Evolutionary conservation across 2,329 filamentous ascomycete species (phyloP).

Genomic region (Scytalidium lignicola): DNA sequence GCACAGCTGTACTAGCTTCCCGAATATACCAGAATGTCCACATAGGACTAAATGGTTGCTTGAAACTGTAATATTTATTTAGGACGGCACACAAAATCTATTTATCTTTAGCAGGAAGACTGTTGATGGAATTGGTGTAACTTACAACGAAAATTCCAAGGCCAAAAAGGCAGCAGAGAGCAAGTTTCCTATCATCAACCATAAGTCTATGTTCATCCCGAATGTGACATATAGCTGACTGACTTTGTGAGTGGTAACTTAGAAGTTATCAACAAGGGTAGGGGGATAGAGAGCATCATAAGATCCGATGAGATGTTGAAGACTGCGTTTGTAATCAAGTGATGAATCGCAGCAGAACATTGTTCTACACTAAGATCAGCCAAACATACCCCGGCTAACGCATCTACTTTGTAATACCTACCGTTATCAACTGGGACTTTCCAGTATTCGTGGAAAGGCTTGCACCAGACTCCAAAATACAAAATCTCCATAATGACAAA

Average conservation of each 20-base stretch:
- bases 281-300: slow-evolving; percentile 52
- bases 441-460: slow-evolving; percentile 53
- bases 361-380: slow-evolving; percentile 34
- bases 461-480: slow-evolving; percentile 48
- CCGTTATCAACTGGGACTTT: slow-evolving; percentile 46
- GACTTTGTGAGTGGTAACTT: slow-evolving; percentile 33
- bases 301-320: slow-evolving; percentile 58
- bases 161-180: slow-evolving; percentile 42
- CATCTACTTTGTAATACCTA: slow-evolving; percentile 21
- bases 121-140: slow-evolving; percentile 1
- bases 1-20: slow-evolving; percentile 47
- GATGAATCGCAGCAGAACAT: slow-evolving; percentile 51
- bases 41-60: slow-evolving; percentile 26
- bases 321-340: slow-evolving; percentile 52
- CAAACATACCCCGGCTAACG: neutral
- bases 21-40: slow-evolving; percentile 45
- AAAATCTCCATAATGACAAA: slow-evolving; percentile 47
- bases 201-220: slow-evolving; percentile 27
- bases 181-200: slow-evolving; percentile 39
- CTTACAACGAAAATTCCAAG: slow-evolving; percentile 43
- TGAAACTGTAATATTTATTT: slow-evolving; percentile 41
- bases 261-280: slow-evolving; percentile 42
- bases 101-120: neutral
- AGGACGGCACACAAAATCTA: slow-evolving; percentile 46
- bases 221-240: slow-evolving; percentile 25